phyloP scores from a whole-genome alignment of 1,284 basidiomycete species.

The Puccinia novopanici region DNA sequence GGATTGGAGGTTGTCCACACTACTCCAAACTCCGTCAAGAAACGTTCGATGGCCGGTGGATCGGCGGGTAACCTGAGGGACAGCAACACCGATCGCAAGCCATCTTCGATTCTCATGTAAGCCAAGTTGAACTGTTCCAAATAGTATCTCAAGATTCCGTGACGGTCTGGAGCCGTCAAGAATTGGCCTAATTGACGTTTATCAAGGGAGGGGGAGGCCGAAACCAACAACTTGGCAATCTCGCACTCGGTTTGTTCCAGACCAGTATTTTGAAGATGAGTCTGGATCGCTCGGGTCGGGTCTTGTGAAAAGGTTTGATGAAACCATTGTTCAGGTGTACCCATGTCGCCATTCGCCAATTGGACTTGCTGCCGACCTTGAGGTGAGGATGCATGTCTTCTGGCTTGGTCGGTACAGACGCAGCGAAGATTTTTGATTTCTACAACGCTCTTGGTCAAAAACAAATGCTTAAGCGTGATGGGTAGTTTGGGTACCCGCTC shows the following conservation, averaged over 20 bases:
- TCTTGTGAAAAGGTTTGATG: slow-evolving; percentile 52
- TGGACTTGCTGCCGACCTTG: slow-evolving; percentile 50
- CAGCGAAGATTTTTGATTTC: slow-evolving; percentile 69
- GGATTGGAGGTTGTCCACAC: slow-evolving; percentile 90
- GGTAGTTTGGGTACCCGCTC: slow-evolving; percentile 63
- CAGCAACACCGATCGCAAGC: slow-evolving; percentile 81
- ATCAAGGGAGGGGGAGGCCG: slow-evolving; percentile 75
- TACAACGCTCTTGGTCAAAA: slow-evolving; percentile 83
- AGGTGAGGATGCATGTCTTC: slow-evolving; percentile 57
- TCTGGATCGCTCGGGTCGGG: slow-evolving; percentile 54
- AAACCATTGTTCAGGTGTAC: background rate
- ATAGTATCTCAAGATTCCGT: slow-evolving; percentile 75
- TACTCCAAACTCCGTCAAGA: slow-evolving; percentile 72
- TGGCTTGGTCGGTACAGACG: slow-evolving; percentile 54
- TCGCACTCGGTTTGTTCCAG: slow-evolving; percentile 68
- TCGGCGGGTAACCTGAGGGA: slow-evolving; percentile 73
- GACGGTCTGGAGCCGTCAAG: slow-evolving; percentile 69
- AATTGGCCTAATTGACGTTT: slow-evolving; percentile 79
- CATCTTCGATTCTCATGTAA: slow-evolving; percentile 80
- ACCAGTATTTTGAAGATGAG: slow-evolving; percentile 57
- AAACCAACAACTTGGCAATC: slow-evolving; percentile 79
- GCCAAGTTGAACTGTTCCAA: slow-evolving; percentile 82
- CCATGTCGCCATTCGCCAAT: slow-evolving; percentile 59
- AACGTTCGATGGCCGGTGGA: slow-evolving; percentile 68
- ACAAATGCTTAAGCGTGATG: slow-evolving; percentile 76